A percentile compares a stretch with the other conserved stretches of the same genome.
These are phyloP conservation scores for Triangularia verruculosa DNA, from an alignment of 2,329 filamentous ascomycete species.

Conservation along the genomic window DNA sequence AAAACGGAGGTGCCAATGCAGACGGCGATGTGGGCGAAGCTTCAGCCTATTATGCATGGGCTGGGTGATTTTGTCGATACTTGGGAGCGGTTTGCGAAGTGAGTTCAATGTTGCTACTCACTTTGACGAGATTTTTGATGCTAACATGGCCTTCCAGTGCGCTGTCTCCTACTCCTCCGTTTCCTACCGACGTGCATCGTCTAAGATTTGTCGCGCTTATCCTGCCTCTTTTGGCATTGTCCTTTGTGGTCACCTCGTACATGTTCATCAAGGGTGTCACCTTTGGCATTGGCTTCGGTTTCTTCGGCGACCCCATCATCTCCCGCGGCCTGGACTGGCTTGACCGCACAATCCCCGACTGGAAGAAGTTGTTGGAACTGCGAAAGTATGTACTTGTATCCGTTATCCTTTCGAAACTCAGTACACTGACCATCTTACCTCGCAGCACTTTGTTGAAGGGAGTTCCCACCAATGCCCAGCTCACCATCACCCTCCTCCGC, in stretches of 20 bases:
- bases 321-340: constrained; percentile 55
- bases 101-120: constrained; percentile 12
- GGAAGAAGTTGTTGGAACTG: constrained; percentile 71
- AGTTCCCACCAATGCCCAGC: constrained; percentile 81
- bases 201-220: constrained; percentile 54
- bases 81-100: constrained; percentile 50
- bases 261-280: constrained; percentile 62
- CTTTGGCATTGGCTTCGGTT: constrained; percentile 67
- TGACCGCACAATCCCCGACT: constrained; percentile 62
- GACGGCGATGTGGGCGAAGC: constrained; percentile 72
- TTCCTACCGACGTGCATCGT: constrained; percentile 51
- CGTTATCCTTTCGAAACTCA: constrained; percentile 15
- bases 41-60: constrained; percentile 66
- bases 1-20: constrained; percentile 78
- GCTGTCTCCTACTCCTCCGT: constrained; percentile 62
- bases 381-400: constrained; percentile 49
- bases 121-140: not conserved
- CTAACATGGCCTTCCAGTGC: constrained; percentile 39
- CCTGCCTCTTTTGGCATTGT: constrained; percentile 49
- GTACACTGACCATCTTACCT: constrained; percentile 4
- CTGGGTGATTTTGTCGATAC: constrained; percentile 49
- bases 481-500: constrained; percentile 75
- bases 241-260: constrained; percentile 55
- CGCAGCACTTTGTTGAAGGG: constrained; percentile 66
- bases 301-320: constrained; percentile 78